Conservation (phyloP, 2,329 filamentous ascomycete species). For the Coniochaeta hoffmannii region DNA sequence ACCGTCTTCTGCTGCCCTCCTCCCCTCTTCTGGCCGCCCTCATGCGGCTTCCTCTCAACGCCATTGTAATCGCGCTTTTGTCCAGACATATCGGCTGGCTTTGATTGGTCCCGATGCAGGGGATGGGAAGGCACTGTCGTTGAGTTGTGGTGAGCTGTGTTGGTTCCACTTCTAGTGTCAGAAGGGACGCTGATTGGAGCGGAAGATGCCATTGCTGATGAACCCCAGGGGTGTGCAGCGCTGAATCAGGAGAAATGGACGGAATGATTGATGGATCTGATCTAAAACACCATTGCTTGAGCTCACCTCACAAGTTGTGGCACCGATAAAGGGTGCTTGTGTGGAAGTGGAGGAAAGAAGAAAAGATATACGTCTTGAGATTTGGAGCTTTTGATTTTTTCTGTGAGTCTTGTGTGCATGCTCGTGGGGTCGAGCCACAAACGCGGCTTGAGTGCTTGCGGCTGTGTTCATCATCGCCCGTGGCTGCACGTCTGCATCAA, state of each 20-base stretch:
- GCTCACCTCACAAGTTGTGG: not conserved
- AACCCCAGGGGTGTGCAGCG: not conserved
- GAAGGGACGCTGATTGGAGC: not conserved
- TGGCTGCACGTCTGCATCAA: not conserved
- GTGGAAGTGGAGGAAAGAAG: too few relatives aligned
- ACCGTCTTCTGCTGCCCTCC: constrained; percentile 14
- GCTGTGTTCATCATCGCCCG: too few relatives aligned
- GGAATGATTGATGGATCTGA: not conserved
- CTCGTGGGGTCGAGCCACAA: not conserved
- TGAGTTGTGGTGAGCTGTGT: not conserved
- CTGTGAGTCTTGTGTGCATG: not conserved
- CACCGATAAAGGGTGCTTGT: not conserved
- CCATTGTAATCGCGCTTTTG: constrained; percentile 49
- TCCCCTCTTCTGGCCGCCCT: constrained; percentile 12
- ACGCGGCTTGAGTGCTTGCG: not conserved
- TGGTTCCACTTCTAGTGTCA: not conserved
- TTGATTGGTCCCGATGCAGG: not conserved
- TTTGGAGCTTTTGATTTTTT: too few relatives aligned
- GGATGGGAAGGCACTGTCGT: not conserved
- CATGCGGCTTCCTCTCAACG: constrained; percentile 31
- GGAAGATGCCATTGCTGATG: not conserved
- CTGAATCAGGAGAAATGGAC: not conserved
- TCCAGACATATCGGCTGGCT: constrained; percentile 27
- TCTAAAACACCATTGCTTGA: too few relatives aligned
- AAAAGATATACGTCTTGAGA: too few relatives aligned